These are phyloP conservation scores for Nemania sp. DNA, from an alignment of 2,329 filamentous ascomycete species.

Conservation along the genomic window DNA sequence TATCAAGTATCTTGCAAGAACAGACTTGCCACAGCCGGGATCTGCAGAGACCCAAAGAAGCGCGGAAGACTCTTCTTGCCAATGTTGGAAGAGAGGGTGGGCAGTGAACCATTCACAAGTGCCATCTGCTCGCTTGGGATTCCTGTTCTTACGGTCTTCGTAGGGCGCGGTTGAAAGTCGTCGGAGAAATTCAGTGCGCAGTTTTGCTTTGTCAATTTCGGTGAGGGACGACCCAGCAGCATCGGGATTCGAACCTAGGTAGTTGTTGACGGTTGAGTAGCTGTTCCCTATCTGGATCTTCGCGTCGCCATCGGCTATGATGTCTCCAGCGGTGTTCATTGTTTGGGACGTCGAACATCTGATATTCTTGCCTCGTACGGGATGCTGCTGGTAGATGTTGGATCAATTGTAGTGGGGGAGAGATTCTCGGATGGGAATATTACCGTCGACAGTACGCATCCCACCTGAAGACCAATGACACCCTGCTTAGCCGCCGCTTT, in stretches of 20 bases:
- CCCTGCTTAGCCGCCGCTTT: not conserved
- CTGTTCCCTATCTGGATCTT: slow-evolving; percentile 4
- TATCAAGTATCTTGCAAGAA: slow-evolving; percentile 43
- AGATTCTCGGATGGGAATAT: no score
- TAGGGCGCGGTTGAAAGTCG: slow-evolving; percentile 16
- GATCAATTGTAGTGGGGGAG: not conserved
- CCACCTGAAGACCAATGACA: not conserved
- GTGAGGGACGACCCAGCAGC: not conserved
- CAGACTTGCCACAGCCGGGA: slow-evolving; percentile 50
- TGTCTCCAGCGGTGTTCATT: slow-evolving; percentile 7
- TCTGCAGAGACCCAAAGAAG: slow-evolving; percentile 32
- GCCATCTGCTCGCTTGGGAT: slow-evolving; percentile 17
- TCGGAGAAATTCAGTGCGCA: slow-evolving; percentile 6
- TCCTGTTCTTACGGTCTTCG: slow-evolving; percentile 25
- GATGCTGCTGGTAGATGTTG: not conserved
- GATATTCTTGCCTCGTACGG: not conserved
- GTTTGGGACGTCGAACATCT: not conserved
- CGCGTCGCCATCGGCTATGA: slow-evolving; percentile 5
- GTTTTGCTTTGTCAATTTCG: not conserved
- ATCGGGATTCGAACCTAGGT: slow-evolving; percentile 3
- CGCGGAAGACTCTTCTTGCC: slow-evolving; percentile 14
- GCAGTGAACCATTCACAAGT: slow-evolving; percentile 28
- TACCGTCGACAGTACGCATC: no score
- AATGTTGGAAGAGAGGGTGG: slow-evolving; percentile 20
- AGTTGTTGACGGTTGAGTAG: slow-evolving; percentile 6